Evolutionary conservation across 2,329 filamentous ascomycete genomes (phyloP).

Genomic region (Apiospora pterosperma): DNA sequence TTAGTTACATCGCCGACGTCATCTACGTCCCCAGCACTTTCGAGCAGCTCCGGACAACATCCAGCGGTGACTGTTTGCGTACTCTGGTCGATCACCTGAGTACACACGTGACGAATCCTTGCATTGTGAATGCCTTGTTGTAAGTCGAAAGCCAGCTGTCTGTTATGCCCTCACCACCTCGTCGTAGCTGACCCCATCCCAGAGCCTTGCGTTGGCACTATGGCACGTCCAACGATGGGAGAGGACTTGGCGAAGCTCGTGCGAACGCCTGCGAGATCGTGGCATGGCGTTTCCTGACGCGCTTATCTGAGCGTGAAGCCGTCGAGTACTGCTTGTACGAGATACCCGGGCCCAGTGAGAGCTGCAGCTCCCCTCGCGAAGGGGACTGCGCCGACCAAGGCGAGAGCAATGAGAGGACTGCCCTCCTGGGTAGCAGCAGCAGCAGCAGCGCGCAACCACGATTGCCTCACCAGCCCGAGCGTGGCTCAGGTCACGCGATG

Average conservation of each 20-base stretch:
- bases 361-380: neutral
- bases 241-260: conserved; percentile 64
- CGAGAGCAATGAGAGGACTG: conserved; percentile 45
- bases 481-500: neutral
- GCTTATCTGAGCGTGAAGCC: conserved; percentile 67
- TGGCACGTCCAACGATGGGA: conserved; percentile 60
- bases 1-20: conserved; percentile 59
- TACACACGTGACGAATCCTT: conserved; percentile 61
- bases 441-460: neutral
- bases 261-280: conserved; percentile 77
- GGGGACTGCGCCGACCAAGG: conserved; percentile 26
- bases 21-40: conserved; percentile 66
- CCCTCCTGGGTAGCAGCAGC: conserved; percentile 37
- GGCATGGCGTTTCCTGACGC: conserved; percentile 73
- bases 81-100: conserved; percentile 62
- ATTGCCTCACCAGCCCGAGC: neutral
- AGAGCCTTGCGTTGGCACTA: conserved; percentile 77
- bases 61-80: conserved; percentile 56
- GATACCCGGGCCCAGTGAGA: conserved; percentile 47
- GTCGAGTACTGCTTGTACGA: conserved; percentile 74
- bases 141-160: conserved; percentile 39
- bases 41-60: conserved; percentile 68
- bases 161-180: neutral
- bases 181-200: neutral
- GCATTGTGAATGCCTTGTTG: conserved; percentile 71